Conservation (phyloP, 495 filamentous ascomycete species). For the Tetracladium setigerum region DNA sequence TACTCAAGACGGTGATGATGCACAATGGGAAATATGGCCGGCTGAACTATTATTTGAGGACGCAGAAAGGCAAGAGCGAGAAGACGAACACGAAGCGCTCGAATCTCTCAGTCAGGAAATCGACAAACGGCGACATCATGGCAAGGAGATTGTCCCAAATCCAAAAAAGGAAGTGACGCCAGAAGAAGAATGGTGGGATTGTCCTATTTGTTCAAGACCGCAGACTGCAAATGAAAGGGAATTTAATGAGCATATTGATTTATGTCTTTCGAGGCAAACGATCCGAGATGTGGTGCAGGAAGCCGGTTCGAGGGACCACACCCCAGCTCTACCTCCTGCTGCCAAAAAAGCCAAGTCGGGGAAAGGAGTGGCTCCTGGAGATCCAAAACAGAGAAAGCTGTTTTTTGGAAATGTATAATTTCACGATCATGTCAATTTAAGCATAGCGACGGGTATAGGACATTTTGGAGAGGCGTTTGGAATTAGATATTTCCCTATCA, state of each 20-base stretch:
- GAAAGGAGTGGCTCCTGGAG: not conserved
- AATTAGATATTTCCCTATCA: no score
- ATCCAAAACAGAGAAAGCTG: conserved; percentile 19
- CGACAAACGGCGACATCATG: conserved; percentile 28
- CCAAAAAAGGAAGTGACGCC: conserved; percentile 27
- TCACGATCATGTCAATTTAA: conserved; percentile 3
- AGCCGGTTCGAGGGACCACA: conserved; percentile 1
- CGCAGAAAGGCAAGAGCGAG: conserved; percentile 44
- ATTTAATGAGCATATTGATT: conserved; percentile 94
- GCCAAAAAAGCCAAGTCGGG: conserved; percentile 9
- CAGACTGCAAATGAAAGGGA: conserved; percentile 65
- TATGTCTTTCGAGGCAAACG: conserved; percentile 77
- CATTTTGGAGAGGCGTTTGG: not conserved
- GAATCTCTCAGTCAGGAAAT: conserved; percentile 57
- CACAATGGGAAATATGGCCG: conserved; percentile 59
- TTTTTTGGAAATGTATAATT: conserved; percentile 13
- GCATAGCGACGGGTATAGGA: not conserved
- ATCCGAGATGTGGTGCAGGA: conserved; percentile 75
- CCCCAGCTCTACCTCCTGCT: not conserved
- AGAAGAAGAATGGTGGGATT: conserved; percentile 60
- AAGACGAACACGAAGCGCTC: conserved; percentile 58
- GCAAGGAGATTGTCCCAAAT: conserved; percentile 43
- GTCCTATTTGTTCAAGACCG: conserved; percentile 73
- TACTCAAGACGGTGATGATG: conserved; percentile 14
- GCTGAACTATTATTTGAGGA: conserved; percentile 60